Percentiles rank a stretch among this genome's conserved stretches.
phyloP scores from a whole-genome alignment of 306 rosid species.

The Lagenaria siceraria region DNA sequence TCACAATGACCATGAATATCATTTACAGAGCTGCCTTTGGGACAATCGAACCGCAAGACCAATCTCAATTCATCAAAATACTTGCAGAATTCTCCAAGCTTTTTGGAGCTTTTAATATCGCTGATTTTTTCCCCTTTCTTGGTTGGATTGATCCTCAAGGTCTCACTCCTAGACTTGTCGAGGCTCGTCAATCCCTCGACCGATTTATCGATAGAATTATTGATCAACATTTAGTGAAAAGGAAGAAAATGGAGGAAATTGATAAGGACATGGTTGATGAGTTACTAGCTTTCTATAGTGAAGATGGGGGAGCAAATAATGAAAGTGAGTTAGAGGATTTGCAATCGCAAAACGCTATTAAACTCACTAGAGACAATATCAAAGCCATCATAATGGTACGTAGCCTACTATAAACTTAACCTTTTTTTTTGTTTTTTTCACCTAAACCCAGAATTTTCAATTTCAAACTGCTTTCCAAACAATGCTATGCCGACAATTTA shows the following conservation, averaged over 20 bases:
- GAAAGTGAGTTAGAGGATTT: slow-evolving; percentile 31
- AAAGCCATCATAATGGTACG: slow-evolving; percentile 75
- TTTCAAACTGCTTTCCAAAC: too few species aligned
- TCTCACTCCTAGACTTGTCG: slow-evolving; percentile 27
- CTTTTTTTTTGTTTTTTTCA: too few species aligned
- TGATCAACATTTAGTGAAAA: slow-evolving; percentile 47
- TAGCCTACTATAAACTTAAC: too few species aligned
- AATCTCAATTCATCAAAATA: slow-evolving; percentile 57
- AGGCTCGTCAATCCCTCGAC: slow-evolving; percentile 47
- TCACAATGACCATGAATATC: slow-evolving; percentile 46
- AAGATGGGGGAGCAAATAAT: slow-evolving; percentile 7
- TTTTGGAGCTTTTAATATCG: slow-evolving; percentile 74
- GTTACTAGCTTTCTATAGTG: slow-evolving; percentile 56
- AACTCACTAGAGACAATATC: slow-evolving; percentile 70
- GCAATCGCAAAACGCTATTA: slow-evolving; percentile 23
- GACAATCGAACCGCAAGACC: slow-evolving; percentile 36
- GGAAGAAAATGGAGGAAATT: slow-evolving; percentile 17
- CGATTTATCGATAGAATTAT: slow-evolving; percentile 50
- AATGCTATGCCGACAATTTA: too few species aligned
- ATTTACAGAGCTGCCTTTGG: slow-evolving; percentile 78
- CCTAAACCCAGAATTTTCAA: too few species aligned
- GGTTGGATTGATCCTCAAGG: slow-evolving; percentile 61
- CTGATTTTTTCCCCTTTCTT: slow-evolving; percentile 54
- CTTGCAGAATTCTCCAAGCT: slow-evolving; percentile 71
- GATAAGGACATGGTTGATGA: slow-evolving; percentile 87